These are phyloP conservation scores for Hypoxylon trugodes DNA, from an alignment of 495 filamentous ascomycete species.

Conservation along the genomic window DNA sequence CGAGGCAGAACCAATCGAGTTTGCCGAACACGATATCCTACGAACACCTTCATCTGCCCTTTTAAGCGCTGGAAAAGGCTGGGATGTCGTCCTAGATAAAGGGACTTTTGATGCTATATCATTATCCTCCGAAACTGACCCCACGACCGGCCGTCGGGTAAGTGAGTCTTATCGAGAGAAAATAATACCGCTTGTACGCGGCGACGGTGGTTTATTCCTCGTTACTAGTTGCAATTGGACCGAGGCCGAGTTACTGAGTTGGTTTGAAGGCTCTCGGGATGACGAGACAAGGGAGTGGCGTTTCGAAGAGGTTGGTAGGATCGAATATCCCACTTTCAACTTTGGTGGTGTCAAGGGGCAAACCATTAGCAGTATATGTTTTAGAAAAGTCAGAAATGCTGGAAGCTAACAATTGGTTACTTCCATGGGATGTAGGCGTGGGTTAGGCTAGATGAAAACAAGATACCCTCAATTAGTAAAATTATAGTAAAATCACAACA, in stretches of 20 bases:
- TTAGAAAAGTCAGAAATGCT: constrained; percentile 58
- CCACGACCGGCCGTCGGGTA: constrained; percentile 57
- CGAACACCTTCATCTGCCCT: constrained; percentile 48
- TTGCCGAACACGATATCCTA: constrained; percentile 82
- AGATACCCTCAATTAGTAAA: constrained; percentile 11
- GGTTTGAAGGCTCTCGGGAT: constrained; percentile 65
- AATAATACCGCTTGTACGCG: constrained; percentile 70
- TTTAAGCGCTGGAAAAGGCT: constrained; percentile 59
- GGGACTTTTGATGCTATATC: constrained; percentile 96
- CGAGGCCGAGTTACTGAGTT: constrained; percentile 78
- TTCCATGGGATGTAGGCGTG: background rate
- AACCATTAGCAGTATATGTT: constrained; percentile 84
- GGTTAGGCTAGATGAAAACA: background rate
- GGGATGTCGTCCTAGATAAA: constrained; percentile 93
- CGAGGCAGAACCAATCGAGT: constrained; percentile 57
- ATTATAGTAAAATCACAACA: background rate
- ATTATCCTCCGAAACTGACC: constrained; percentile 66
- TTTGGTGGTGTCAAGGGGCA: constrained; percentile 89
- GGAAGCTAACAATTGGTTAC: constrained; percentile 3
- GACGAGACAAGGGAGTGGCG: constrained; percentile 12
- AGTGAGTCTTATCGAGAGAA: constrained; percentile 77
- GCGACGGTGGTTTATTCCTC: constrained; percentile 75
- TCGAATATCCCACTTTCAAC: constrained; percentile 83
- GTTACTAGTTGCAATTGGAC: constrained; percentile 99
- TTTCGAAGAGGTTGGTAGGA: constrained; percentile 63